Percentiles rank a stretch among this genome's conserved stretches.
Conservation (phyloP, 2,329 filamentous ascomycete species). For the Beauveria pseudobassiana region DNA sequence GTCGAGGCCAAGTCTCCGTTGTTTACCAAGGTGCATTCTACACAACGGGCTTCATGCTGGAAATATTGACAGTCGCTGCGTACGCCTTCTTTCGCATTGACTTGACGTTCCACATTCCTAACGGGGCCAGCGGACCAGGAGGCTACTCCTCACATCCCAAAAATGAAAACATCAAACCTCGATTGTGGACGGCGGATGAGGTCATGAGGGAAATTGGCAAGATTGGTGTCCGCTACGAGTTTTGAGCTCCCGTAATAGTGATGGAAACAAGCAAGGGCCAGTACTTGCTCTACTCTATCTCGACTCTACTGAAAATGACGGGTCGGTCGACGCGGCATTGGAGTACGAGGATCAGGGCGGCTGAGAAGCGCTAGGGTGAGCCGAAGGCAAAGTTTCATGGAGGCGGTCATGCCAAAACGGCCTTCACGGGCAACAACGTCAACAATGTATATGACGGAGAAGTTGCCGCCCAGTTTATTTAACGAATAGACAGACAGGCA, state of each 20-base stretch:
- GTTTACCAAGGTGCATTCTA: slow-evolving; percentile 28
- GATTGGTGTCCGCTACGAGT: neutral
- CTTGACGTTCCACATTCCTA: slow-evolving; percentile 23
- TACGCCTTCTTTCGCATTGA: slow-evolving; percentile 24
- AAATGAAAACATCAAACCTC: neutral
- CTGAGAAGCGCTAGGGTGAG: neutral
- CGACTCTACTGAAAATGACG: neutral
- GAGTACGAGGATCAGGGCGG: neutral
- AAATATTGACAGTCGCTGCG: slow-evolving; percentile 20
- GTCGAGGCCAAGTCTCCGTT: slow-evolving; percentile 18
- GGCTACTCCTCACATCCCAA: neutral
- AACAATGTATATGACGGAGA: neutral
- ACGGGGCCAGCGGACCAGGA: slow-evolving; percentile 15
- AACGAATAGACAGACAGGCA: neutral
- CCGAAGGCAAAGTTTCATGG: slow-evolving; percentile 4
- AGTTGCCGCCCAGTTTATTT: neutral
- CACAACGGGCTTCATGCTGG: slow-evolving; percentile 26
- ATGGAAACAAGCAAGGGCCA: neutral
- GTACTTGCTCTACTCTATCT: neutral
- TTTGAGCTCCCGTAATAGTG: neutral
- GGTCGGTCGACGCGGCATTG: neutral
- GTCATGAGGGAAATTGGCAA: neutral
- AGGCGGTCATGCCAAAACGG: neutral
- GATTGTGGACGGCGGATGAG: neutral
- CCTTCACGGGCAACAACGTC: neutral